These are phyloP conservation scores for Grigorovia transvaalensis DNA, from an alignment of 805 yeast genomes.

Conservation along the genomic window DNA sequence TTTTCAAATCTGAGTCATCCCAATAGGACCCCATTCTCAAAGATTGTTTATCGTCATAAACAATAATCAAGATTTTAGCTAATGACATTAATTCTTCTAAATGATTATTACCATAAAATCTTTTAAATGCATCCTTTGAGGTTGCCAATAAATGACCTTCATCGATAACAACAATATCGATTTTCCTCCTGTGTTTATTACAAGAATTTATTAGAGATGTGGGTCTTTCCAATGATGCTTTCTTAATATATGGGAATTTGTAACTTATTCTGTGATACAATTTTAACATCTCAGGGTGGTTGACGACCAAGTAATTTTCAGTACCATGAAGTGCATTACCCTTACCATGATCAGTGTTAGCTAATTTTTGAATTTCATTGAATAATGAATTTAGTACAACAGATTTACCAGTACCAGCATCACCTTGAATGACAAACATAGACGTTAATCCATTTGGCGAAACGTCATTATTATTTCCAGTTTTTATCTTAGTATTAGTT, in stretches of 20 bases:
- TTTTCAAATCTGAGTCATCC: conserved; percentile 24
- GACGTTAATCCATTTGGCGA: conserved; percentile 17
- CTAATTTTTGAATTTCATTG: conserved; percentile 31
- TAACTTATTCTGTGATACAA: conserved; percentile 32
- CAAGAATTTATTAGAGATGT: conserved; percentile 34
- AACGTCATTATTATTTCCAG: not conserved
- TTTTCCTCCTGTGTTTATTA: conserved; percentile 19
- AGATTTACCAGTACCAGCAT: conserved; percentile 41
- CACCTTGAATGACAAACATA: conserved; percentile 36
- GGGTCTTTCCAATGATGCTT: conserved; percentile 35
- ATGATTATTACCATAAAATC: conserved; percentile 37
- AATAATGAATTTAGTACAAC: conserved; percentile 35
- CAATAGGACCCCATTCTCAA: conserved; percentile 39
- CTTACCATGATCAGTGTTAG: conserved; percentile 10
- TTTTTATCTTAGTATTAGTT: not conserved
- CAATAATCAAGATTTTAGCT: conserved; percentile 32
- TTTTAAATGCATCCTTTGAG: conserved; percentile 35
- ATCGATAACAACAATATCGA: conserved; percentile 35
- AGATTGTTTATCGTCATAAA: conserved; percentile 38
- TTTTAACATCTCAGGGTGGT: conserved; percentile 41
- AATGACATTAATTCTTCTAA: conserved; percentile 32
- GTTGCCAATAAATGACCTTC: conserved; percentile 39
- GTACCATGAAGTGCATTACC: conserved; percentile 22
- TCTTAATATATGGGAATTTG: conserved; percentile 30
- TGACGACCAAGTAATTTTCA: conserved; percentile 33